Conservation (phyloP, 768 basidiomycete genomes). For the Mycena alexandri region DNA sequence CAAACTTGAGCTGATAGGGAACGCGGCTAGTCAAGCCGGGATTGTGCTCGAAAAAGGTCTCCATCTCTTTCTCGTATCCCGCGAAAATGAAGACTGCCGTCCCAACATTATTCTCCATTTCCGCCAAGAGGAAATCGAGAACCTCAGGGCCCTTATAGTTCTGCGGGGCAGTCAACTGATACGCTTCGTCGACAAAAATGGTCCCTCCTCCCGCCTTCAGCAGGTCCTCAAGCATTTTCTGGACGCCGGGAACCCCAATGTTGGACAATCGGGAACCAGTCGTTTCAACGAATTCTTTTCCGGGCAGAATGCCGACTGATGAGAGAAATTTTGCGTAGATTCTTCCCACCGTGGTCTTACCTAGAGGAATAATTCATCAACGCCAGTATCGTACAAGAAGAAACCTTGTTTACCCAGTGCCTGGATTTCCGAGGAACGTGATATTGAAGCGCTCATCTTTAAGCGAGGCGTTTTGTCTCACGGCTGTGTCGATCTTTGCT, state of each 20-base stretch:
- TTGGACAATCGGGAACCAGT: constrained; percentile 71
- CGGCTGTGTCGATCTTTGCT: constrained; percentile 65
- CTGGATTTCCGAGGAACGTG: constrained; percentile 77
- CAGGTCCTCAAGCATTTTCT: constrained; percentile 62
- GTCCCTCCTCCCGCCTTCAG: constrained; percentile 70
- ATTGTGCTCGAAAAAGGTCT: constrained; percentile 82
- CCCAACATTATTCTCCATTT: constrained; percentile 80
- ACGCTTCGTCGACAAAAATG: constrained; percentile 81
- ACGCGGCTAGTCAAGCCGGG: constrained; percentile 79
- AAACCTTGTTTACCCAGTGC: constrained; percentile 70
- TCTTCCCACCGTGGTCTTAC: constrained; percentile 79
- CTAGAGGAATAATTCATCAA: constrained; percentile 45
- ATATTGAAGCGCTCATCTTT: constrained; percentile 72
- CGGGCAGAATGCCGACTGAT: constrained; percentile 66
- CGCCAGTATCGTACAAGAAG: neutral
- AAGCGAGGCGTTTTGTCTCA: constrained; percentile 66
- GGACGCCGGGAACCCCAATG: constrained; percentile 66
- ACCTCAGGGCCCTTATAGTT: constrained; percentile 67
- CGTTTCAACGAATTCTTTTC: constrained; percentile 68
- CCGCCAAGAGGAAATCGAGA: constrained; percentile 77
- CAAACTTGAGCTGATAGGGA: constrained; percentile 69
- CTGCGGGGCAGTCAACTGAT: constrained; percentile 67
- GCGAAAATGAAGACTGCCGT: constrained; percentile 77
- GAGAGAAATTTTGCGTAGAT: constrained; percentile 73
- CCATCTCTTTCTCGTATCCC: constrained; percentile 80